Conservation (phyloP, 352 stramenopile genomes). For the Phytophthora tubulina region DNA sequence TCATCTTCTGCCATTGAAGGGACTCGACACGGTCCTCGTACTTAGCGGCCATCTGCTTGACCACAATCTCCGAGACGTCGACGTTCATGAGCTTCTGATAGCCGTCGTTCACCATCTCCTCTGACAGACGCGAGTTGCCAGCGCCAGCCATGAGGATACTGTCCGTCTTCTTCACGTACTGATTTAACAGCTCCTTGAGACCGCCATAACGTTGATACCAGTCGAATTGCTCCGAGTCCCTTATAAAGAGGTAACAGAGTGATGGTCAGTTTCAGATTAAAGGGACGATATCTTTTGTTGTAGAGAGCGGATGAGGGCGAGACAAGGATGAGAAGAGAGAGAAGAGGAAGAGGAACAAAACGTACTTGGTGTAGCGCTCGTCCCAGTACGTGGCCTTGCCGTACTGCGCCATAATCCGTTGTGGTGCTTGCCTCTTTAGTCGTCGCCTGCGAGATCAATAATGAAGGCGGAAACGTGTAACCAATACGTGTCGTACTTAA, state of each 20-base stretch:
- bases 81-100: conserved; percentile 97
- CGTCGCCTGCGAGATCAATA: conserved; percentile 2
- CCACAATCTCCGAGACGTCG: conserved; percentile 94
- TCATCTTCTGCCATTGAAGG: conserved; percentile 96
- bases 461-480: neutral
- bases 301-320: neutral
- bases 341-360: neutral
- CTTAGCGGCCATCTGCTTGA: conserved; percentile 95
- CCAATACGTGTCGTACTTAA: conserved; percentile 13
- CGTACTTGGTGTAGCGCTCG: conserved; percentile 94
- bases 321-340: neutral
- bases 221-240: conserved; percentile 94
- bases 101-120: conserved; percentile 97
- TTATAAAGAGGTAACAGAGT: conserved; percentile 28
- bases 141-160: conserved; percentile 93
- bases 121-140: conserved; percentile 94
- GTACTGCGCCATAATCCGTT: conserved; percentile 82
- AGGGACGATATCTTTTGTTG: neutral
- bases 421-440: conserved; percentile 2
- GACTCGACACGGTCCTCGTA: conserved; percentile 92
- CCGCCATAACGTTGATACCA: conserved; percentile 95
- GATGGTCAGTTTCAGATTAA: neutral
- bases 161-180: conserved; percentile 96
- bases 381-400: conserved; percentile 96
- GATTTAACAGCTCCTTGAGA: conserved; percentile 88